A percentile compares a stretch with the other conserved stretches of the same genome.
These are phyloP conservation scores for Trichoderma gamsii DNA, from an alignment of 495 filamentous ascomycete species.

Conservation along the genomic window DNA sequence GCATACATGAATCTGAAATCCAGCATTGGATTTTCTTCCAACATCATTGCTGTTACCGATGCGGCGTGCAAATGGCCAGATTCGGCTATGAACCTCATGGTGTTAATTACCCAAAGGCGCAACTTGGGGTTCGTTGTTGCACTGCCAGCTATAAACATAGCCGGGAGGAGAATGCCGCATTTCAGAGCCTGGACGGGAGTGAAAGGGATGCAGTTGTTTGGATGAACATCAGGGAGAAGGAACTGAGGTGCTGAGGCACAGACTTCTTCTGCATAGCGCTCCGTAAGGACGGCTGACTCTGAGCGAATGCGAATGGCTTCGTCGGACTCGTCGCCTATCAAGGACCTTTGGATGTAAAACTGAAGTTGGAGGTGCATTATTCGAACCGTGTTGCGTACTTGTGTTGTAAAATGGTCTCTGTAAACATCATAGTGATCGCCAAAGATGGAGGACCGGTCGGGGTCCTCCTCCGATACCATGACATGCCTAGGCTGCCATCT, in stretches of 20 bases:
- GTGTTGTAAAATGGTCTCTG: conserved; percentile 22
- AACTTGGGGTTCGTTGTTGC: not conserved
- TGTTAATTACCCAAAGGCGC: not conserved
- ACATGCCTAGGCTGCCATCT: conserved; percentile 21
- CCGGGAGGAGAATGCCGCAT: conserved; percentile 14
- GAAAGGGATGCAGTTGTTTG: conserved; percentile 1
- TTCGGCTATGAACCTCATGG: not conserved
- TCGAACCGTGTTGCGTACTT: conserved; percentile 26
- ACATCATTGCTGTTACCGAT: not conserved
- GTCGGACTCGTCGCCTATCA: not conserved
- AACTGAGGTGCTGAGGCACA: conserved; percentile 14
- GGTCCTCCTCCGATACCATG: conserved; percentile 18
- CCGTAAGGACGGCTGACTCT: not conserved
- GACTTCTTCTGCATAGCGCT: not conserved
- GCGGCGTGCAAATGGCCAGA: not conserved
- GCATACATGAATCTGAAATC: conserved; percentile 11
- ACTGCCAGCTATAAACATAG: conserved; percentile 7
- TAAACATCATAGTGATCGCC: conserved; percentile 24
- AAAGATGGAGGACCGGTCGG: conserved; percentile 13
- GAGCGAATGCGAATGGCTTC: not conserved
- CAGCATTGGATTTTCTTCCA: conserved; percentile 6
- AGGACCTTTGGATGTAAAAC: conserved; percentile 17
- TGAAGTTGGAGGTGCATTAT: conserved; percentile 27
- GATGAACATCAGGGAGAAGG: not conserved
- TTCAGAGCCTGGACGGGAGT: not conserved